Percentiles rank a stretch among this genome's conserved stretches.
Evolutionary conservation across 2,329 filamentous ascomycete genomes (phyloP).

Genomic region (Scedosporium minutisporum): DNA sequence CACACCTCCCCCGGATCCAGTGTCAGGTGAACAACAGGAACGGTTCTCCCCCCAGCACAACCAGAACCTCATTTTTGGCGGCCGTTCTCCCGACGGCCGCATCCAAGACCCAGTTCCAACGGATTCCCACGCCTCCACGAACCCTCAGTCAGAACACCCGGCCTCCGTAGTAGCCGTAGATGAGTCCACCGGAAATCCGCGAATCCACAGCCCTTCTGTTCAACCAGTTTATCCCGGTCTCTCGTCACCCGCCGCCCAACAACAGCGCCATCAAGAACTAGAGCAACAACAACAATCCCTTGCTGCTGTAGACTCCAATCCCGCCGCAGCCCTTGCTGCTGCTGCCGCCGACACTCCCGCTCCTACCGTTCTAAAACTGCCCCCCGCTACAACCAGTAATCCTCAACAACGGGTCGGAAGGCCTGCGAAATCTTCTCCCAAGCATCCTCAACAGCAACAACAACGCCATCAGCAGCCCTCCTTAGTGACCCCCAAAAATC

Average conservation of each 20-base stretch:
- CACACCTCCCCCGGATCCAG: not conserved
- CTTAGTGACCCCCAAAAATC: not conserved
- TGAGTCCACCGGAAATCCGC: constrained; percentile 19
- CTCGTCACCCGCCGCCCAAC: constrained; percentile 12
- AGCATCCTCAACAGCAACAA: constrained; percentile 8
- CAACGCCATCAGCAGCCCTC: constrained; percentile 1
- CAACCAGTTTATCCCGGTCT: constrained; percentile 22
- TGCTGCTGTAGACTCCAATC: not conserved
- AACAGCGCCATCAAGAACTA: constrained; percentile 8
- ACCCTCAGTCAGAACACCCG: not conserved
- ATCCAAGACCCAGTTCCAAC: constrained; percentile 32
- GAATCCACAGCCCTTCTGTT: constrained; percentile 19
- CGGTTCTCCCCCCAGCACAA: constrained; percentile 12
- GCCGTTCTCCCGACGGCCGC: constrained; percentile 35
- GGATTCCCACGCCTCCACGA: constrained; percentile 31
- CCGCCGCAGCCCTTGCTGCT: not conserved
- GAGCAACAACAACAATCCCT: constrained; percentile 4
- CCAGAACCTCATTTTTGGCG: constrained; percentile 17
- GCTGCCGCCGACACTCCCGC: constrained; percentile 7
- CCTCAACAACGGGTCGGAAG: not conserved
- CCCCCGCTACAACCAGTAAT: not conserved
- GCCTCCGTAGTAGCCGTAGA: constrained; percentile 7
- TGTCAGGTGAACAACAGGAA: constrained; percentile 8
- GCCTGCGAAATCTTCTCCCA: constrained; percentile 1
- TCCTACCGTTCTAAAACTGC: constrained; percentile 5